Evolutionary conservation across 495 filamentous ascomycete genomes (phyloP).

Genomic region (Xylaria palmicola): DNA sequence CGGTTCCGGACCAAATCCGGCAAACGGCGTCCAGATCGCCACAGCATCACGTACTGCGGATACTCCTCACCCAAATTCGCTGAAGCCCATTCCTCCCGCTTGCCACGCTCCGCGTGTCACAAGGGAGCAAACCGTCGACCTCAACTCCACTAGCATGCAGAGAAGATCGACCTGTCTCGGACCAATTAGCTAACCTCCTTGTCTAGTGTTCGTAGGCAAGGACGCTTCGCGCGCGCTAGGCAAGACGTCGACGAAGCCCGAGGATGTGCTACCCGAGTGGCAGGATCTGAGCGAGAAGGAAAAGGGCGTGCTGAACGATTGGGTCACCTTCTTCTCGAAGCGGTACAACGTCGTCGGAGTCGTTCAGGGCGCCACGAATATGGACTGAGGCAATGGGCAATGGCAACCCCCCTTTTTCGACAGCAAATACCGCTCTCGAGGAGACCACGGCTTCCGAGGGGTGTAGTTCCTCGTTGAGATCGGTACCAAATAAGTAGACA

Average conservation of each 20-base stretch:
- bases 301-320: constrained; percentile 81
- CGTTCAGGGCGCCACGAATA: constrained; percentile 60
- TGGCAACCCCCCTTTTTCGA: too few relatives aligned
- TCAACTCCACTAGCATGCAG: not conserved
- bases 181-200: constrained; percentile 18
- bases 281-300: constrained; percentile 82
- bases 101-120: not conserved
- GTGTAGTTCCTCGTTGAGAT: too few relatives aligned
- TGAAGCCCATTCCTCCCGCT: not conserved
- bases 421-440: too few relatives aligned
- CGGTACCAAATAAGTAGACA: too few relatives aligned
- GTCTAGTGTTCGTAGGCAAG: constrained; percentile 86
- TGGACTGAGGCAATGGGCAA: constrained; percentile 21
- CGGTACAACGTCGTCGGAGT: constrained; percentile 90
- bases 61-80: not conserved
- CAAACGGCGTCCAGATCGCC: not conserved
- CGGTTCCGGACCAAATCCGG: not conserved
- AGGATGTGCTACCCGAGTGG: constrained; percentile 84
- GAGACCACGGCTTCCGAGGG: too few relatives aligned
- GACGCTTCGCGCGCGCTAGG: constrained; percentile 89
- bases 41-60: not conserved
- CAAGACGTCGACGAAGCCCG: constrained; percentile 78
- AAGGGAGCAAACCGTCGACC: not conserved
- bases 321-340: constrained; percentile 94
- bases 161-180: not conserved